Conservation (phyloP, 257 asterid genomes). For the Fraxinus pennsylvanica region DNA sequence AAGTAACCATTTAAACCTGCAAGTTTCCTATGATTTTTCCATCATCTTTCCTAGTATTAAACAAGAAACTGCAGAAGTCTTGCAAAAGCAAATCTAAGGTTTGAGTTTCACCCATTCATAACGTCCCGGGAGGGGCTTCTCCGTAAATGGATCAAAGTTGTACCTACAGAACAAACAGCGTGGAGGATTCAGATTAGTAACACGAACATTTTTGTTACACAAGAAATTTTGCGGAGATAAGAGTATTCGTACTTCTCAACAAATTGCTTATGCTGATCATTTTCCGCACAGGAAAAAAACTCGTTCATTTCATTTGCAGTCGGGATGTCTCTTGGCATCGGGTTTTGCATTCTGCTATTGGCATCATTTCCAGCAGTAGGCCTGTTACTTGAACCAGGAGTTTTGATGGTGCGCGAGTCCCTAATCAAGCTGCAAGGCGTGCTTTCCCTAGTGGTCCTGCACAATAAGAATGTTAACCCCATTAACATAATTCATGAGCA, state of each 20-base stretch:
- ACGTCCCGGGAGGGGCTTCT: conserved; percentile 40
- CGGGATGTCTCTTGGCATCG: conserved; percentile 18
- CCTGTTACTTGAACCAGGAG: conserved; percentile 39
- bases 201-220: neutral
- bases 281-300: conserved; percentile 27
- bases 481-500: too few species aligned
- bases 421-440: conserved; percentile 38
- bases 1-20: conserved; percentile 18
- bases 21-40: conserved; percentile 12
- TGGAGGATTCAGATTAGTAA: neutral
- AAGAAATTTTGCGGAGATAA: neutral
- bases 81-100: conserved; percentile 10
- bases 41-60: conserved; percentile 21
- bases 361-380: conserved; percentile 1
- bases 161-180: conserved; percentile 31
- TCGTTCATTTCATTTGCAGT: conserved; percentile 27
- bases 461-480: neutral
- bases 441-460: conserved; percentile 41
- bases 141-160: conserved; percentile 39
- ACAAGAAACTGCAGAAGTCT: conserved; percentile 25
- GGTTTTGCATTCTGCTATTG: conserved; percentile 18
- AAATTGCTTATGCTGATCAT: conserved; percentile 27
- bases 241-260: conserved; percentile 30
- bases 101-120: conserved; percentile 36
- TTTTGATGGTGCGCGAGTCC: conserved; percentile 22